These are phyloP conservation scores for Hypomyces rosellus DNA, from an alignment of 2,329 filamentous ascomycete species.

Conservation along the genomic window DNA sequence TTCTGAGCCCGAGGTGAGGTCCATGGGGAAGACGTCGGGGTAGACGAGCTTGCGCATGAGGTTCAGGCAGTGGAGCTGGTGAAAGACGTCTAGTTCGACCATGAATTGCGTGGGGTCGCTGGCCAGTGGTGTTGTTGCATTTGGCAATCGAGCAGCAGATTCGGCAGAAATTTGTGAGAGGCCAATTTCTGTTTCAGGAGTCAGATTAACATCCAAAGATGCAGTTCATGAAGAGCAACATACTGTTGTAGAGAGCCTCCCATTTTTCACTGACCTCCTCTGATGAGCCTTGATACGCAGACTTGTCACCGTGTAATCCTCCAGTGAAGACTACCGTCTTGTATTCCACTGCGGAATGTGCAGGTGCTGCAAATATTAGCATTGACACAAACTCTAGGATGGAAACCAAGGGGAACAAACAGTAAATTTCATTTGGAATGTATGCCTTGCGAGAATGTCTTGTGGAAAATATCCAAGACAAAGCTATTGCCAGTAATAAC, in stretches of 20 bases:
- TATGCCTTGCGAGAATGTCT: neutral
- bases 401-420: too few relatives aligned
- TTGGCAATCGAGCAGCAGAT: slow-evolving; percentile 46
- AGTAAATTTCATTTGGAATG: too few relatives aligned
- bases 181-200: slow-evolving; percentile 33
- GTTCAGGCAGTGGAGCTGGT: slow-evolving; percentile 47
- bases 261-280: slow-evolving; percentile 50
- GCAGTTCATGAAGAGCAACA: neutral
- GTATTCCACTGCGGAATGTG: slow-evolving; percentile 41
- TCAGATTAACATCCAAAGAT: too few relatives aligned
- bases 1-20: slow-evolving; percentile 40
- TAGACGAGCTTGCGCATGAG: slow-evolving; percentile 41
- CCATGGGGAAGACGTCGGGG: slow-evolving; percentile 37
- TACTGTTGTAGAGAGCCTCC: slow-evolving; percentile 40
- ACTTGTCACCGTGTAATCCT: slow-evolving; percentile 36
- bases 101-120: slow-evolving; percentile 48
- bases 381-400: neutral
- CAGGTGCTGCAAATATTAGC: slow-evolving; percentile 32
- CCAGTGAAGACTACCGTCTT: slow-evolving; percentile 43
- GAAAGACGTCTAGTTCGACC: slow-evolving; percentile 43
- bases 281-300: slow-evolving; percentile 47
- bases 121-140: slow-evolving; percentile 46
- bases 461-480: slow-evolving; percentile 1
- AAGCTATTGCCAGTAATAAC: neutral
- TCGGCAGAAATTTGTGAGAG: slow-evolving; percentile 51